A percentile compares a stretch with the other conserved stretches of the same genome.
Conservation (phyloP, 768 basidiomycete genomes). For the Tylopilus vinaceipallidus region DNA sequence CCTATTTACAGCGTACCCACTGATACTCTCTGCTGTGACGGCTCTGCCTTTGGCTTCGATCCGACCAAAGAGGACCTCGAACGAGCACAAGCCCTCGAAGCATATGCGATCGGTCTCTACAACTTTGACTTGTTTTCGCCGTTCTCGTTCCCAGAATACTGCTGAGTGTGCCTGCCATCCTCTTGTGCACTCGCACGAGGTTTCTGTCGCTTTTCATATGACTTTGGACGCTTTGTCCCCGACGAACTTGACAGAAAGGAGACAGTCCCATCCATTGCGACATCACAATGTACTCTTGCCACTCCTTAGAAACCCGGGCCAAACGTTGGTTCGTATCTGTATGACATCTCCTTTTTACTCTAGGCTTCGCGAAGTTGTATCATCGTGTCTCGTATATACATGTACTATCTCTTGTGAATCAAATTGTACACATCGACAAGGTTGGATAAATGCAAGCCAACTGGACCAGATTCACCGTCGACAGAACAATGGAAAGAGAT, state of each 20-base stretch:
- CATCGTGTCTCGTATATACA: constrained; percentile 5
- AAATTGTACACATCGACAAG: not conserved
- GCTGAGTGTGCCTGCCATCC: constrained; percentile 3
- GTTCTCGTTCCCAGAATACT: constrained; percentile 19
- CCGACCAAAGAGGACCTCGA: constrained; percentile 20
- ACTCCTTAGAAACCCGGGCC: constrained; percentile 6
- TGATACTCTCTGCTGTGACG: constrained; percentile 2
- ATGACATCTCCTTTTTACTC: not conserved
- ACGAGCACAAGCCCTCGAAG: constrained; percentile 28
- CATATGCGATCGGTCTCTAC: constrained; percentile 30
- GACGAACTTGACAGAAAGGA: no score
- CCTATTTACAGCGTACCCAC: not conserved
- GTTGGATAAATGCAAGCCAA: no score
- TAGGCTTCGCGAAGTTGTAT: not conserved
- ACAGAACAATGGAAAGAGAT: no score
- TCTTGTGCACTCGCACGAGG: no score
- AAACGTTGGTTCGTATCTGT: not conserved
- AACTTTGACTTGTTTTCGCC: constrained; percentile 24
- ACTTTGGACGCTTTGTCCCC: no score
- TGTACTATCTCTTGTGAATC: not conserved
- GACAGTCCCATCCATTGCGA: not conserved
- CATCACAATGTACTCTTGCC: not conserved
- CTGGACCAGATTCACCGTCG: no score
- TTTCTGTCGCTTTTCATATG: not conserved
- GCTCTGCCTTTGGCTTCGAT: constrained; percentile 3